Evolutionary conservation across 805 yeast genomes (phyloP).

Genomic region (Candida yuanshanica): DNA sequence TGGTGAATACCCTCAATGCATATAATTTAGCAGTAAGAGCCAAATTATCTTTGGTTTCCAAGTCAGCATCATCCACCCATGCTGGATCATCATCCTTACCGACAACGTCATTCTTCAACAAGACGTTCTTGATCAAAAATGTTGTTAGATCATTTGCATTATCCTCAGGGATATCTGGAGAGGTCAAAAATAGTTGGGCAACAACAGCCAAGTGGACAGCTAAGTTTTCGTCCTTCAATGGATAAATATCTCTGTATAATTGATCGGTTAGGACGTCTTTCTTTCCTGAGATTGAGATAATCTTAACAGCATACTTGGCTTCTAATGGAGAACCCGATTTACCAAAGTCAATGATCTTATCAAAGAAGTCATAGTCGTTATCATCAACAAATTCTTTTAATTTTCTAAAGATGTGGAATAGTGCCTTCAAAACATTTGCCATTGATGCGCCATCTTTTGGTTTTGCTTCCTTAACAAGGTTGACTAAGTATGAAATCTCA

Average conservation of each 20-base stretch:
- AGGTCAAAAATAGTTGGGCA: conserved; percentile 49
- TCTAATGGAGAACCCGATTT: conserved; percentile 50
- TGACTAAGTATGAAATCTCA: conserved; percentile 47
- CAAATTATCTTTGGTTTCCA: conserved; percentile 29
- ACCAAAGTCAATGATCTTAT: conserved; percentile 41
- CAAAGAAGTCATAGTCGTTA: conserved; percentile 35
- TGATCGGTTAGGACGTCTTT: conserved; percentile 35
- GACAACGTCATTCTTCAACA: conserved; percentile 44
- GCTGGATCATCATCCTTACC: conserved; percentile 28
- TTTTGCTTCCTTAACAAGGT: conserved; percentile 27
- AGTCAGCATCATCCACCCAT: conserved; percentile 43
- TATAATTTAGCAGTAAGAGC: conserved; percentile 43
- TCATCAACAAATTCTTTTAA: conserved; percentile 43
- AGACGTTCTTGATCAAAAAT: conserved; percentile 53
- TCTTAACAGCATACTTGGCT: conserved; percentile 58
- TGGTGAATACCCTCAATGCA: conserved; percentile 52
- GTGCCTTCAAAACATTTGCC: conserved; percentile 44
- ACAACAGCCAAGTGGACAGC: conserved; percentile 54
- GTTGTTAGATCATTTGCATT: conserved; percentile 54
- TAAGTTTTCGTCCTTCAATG: conserved; percentile 40
- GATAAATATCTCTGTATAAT: conserved; percentile 41
- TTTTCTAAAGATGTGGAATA: conserved; percentile 51
- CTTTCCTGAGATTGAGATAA: conserved; percentile 43
- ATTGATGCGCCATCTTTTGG: conserved; percentile 19
- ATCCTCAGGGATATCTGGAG: conserved; percentile 44